Conservation (phyloP, 805 yeast species). For the Geotrichum ghanense region DNA sequence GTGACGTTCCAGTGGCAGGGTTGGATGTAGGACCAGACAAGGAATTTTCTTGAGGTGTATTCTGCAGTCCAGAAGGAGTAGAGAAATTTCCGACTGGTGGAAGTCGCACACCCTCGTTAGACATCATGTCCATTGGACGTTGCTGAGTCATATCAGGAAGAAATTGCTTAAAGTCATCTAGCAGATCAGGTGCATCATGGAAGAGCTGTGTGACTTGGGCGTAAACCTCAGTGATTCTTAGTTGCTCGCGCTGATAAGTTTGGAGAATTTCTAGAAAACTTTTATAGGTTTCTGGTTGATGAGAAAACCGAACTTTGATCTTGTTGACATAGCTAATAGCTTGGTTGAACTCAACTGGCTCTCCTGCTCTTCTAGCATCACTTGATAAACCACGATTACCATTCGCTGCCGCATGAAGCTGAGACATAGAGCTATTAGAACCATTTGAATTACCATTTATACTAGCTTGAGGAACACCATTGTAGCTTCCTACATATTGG, state of each 20-base stretch:
- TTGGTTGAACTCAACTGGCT: conserved; percentile 91
- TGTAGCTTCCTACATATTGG: not conserved
- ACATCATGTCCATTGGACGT: conserved; percentile 15
- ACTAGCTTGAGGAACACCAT: conserved; percentile 2
- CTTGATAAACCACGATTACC: conserved; percentile 14
- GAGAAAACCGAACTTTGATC: conserved; percentile 85
- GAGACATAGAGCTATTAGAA: conserved; percentile 21
- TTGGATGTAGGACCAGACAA: not conserved
- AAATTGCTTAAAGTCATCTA: conserved; percentile 91
- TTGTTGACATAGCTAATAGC: conserved; percentile 95
- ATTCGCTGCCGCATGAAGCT: conserved; percentile 31
- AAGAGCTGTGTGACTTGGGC: conserved; percentile 83
- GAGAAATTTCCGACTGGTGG: conserved; percentile 89
- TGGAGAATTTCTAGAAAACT: conserved; percentile 89
- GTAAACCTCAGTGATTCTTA: conserved; percentile 91
- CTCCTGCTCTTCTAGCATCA: conserved; percentile 25
- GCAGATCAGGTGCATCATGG: conserved; percentile 85
- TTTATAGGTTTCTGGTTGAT: conserved; percentile 92
- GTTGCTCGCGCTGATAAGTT: conserved; percentile 92
- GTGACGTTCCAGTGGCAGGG: not conserved
- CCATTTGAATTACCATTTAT: conserved; percentile 6
- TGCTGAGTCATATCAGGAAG: conserved; percentile 67
- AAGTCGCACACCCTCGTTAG: conserved; percentile 37
- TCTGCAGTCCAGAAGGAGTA: conserved; percentile 33
- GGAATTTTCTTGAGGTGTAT: not conserved